Base-by-base conservation (phyloP, 192 early-diverging fungal genomes). In the Entophlyctis luteolus region DNA sequence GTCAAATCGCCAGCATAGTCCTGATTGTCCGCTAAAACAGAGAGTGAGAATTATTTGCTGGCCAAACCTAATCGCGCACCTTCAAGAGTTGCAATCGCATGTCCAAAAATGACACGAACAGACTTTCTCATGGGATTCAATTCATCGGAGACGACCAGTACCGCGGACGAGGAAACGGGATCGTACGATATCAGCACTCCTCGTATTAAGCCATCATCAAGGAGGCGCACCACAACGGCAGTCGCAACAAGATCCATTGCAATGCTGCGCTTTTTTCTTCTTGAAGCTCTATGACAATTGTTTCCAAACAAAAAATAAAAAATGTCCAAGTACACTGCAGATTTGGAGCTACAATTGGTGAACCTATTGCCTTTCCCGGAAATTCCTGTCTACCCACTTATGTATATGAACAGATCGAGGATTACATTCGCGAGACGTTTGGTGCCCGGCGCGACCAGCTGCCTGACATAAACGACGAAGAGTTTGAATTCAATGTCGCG, bases 391-490 rank as follows among this genome's bases (percentile, higher is more conserved):
- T n/a, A 54, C 53, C 10, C n/a, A n/a, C 2, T 47, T 47, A n/a
- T 54, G 53, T 16, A 20, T 54, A 18, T 18, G 18, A 10, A 18
- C 46, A 62, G 59, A 48, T 48, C 59, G 20, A 62, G 38, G 10
- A n/a, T 1, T 29, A 65, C 49, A 55, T 65, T 36, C 47, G 47
- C 27, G 23, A 36, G 37, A 65, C 63, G n/a, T 65, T 65, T 28
- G n/a, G 14, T 29, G 10, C 47, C 32, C 16, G 36, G 2, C 33
- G 63, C 12, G 63, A 65, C 20, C 49, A 65, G 49, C 23, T 65
- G 5, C 63, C 63, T 1, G 12, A 12, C 36, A 34, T 65, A 23
- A 28, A 16, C 12, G 63, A 65, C 48, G 63, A 12, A n/a, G 2
- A 54, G 8, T 65, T 65, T 31, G 22, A 65, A 36, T 25, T 29